Evolutionary conservation across 2,329 filamentous ascomycete species (phyloP).

Genomic region (Lachnellula willkommii): DNA sequence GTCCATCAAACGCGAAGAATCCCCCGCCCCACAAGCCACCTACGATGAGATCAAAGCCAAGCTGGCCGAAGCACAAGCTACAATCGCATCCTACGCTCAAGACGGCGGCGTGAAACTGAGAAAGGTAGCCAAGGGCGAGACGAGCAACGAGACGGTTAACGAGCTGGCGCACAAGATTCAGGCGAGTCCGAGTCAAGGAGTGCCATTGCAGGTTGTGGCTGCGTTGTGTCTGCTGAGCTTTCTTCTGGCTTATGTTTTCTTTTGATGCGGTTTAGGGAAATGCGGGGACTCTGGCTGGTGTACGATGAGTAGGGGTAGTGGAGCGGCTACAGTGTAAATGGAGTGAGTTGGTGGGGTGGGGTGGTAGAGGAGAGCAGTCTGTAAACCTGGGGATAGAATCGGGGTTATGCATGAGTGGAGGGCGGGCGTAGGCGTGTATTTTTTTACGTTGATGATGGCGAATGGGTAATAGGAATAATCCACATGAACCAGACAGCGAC

Average conservation of each 20-base stretch:
- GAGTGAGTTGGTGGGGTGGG: no score
- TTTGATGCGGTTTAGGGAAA: slow-evolving; percentile 49
- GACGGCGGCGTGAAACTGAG: slow-evolving; percentile 74
- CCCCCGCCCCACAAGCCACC: slow-evolving; percentile 31
- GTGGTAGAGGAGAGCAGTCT: no score
- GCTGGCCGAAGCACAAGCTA: slow-evolving; percentile 68
- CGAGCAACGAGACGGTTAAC: slow-evolving; percentile 41
- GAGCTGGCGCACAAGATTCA: slow-evolving; percentile 48
- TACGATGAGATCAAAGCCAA: slow-evolving; percentile 65
- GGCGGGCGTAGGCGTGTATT: no score
- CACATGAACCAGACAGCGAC: no score
- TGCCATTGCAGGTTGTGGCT: slow-evolving; percentile 81
- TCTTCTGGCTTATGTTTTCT: slow-evolving; percentile 92
- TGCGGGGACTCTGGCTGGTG: neutral
- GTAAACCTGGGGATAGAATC: no score
- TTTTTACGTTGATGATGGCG: no score
- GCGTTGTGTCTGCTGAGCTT: slow-evolving; percentile 84
- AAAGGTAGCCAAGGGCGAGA: slow-evolving; percentile 57
- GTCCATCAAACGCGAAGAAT: slow-evolving; percentile 29
- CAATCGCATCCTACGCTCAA: slow-evolving; percentile 63
- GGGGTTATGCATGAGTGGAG: no score
- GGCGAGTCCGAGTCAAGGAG: slow-evolving; percentile 50
- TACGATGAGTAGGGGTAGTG: neutral
- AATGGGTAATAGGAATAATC: no score
- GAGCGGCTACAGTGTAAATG: neutral